Evolutionary conservation across 2,329 filamentous ascomycete genomes (phyloP).

Genomic region (Colletotrichum cuscutae): DNA sequence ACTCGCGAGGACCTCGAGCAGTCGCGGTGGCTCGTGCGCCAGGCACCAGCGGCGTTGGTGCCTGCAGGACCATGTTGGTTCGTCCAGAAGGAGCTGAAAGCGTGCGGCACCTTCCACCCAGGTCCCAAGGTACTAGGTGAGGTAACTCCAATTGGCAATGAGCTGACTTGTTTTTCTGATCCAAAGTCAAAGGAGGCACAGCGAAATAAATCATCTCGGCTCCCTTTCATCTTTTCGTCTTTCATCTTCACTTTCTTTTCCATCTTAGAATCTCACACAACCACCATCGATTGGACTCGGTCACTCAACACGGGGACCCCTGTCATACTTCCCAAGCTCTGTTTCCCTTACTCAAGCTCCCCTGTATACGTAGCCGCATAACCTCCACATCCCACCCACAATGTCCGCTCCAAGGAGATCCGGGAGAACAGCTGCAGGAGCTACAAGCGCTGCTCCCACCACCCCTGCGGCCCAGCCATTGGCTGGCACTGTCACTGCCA

Average conservation of each 20-base stretch:
- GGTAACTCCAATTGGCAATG: not conserved
- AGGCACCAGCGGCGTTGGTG: constrained; percentile 33
- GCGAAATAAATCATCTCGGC: not conserved
- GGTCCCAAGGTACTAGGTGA: not conserved
- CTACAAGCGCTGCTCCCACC: not conserved
- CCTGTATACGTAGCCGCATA: not conserved
- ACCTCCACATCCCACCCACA: constrained; percentile 13
- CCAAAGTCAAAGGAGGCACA: not conserved
- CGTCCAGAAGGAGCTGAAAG: constrained; percentile 10
- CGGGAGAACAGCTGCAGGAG: constrained; percentile 11
- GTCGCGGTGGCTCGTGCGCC: constrained; percentile 27
- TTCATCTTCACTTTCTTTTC: not conserved
- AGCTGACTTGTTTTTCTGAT: not conserved
- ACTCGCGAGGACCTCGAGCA: constrained; percentile 1
- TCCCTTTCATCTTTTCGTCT: not conserved
- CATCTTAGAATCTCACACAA: not conserved
- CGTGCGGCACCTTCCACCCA: constrained; percentile 7
- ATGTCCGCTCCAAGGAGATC: constrained; percentile 30
- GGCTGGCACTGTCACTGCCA: constrained; percentile 60
- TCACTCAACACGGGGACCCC: not conserved
- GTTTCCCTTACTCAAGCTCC: not conserved
- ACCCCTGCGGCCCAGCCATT: constrained; percentile 47
- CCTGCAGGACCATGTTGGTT: constrained; percentile 25
- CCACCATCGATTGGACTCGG: not conserved
- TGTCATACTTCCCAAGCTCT: not conserved